Base-by-base conservation (phyloP, 371 early-diverging fungal genomes). In the Saksenaea oblongispora region DNA sequence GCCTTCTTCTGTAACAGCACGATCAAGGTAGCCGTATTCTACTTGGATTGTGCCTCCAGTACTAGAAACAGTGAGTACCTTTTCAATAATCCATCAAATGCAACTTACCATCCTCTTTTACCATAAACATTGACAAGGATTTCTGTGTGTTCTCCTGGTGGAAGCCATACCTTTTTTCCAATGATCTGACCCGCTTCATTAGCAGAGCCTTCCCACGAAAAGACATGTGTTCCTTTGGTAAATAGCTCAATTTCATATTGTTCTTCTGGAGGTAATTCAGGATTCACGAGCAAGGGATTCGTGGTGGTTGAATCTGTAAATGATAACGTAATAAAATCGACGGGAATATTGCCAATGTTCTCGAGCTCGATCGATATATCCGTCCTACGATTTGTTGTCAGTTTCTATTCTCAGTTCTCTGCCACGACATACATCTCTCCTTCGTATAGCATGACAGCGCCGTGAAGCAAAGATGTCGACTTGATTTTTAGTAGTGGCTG, bases 391-490 rank as follows among this genome's bases (percentile, higher is more conserved):
- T 36, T 10, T 39, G 18, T 56, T 5, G 24, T 26, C 18, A 10
- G 9, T 22, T 18, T 47, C 31, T 7, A 31, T 47, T 9, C 22
- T 1, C 7, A 26, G 9, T 22, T 8, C 9, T 39, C 10, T 15
- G 22, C n/a, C 7, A n/a, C n/a, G n/a, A 62, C 79, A 34, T 74
- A 91, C 90, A 76, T 75, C 76, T 93, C 94, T 36, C 93, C 94
- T 67, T 93, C 93, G 68, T 85, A 93, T 13, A 93, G 71, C 91
- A 91, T 91, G 8, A 90, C 74, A 8, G 93, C 89, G 34, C 85
- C 83, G 55, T 89, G 89, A 26, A 82, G 69, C 1, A 88, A 63
- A 2, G 85, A 86, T 0, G 86, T 84, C 1, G 79, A 75, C 53
- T 83, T 84, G 17, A 87, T 82, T 44, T 88, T 85, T 15, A 93